Conservation (phyloP, 495 filamentous ascomycete genomes). For the Hypoxylon lenormandii region DNA sequence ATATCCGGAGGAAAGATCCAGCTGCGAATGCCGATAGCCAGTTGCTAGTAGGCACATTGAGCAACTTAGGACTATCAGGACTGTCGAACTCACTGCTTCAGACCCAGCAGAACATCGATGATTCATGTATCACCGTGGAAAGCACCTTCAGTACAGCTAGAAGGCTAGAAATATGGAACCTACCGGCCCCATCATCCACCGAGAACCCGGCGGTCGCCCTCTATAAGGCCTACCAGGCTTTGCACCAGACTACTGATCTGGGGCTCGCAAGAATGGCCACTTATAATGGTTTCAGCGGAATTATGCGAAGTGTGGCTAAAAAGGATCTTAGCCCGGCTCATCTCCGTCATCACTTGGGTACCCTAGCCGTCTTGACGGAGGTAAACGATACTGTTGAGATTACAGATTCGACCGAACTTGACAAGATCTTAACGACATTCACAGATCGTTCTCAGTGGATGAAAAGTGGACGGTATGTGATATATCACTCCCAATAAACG, state of each 20-base stretch:
- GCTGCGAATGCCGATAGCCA: constrained; percentile 59
- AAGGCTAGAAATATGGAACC: constrained; percentile 91
- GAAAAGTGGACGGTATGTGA: constrained; percentile 75
- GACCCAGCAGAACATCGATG: constrained; percentile 67
- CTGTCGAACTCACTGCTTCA: constrained; percentile 78
- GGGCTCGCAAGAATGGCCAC: constrained; percentile 63
- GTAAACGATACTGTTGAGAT: constrained; percentile 79
- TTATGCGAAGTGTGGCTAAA: constrained; percentile 68
- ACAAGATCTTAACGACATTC: constrained; percentile 71
- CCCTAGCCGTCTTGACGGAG: constrained; percentile 82
- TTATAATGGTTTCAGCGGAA: constrained; percentile 72
- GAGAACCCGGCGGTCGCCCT: constrained; percentile 73
- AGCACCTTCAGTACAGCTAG: constrained; percentile 83
- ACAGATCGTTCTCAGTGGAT: constrained; percentile 78
- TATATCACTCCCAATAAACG: neutral
- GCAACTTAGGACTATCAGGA: constrained; percentile 75
- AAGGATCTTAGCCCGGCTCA: constrained; percentile 68
- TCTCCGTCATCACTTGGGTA: constrained; percentile 73
- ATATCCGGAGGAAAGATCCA: constrained; percentile 68
- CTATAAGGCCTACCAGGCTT: constrained; percentile 81
- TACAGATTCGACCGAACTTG: constrained; percentile 67
- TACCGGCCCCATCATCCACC: constrained; percentile 74
- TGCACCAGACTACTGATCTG: constrained; percentile 74
- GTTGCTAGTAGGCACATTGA: constrained; percentile 71
- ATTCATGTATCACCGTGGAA: constrained; percentile 68